Evolutionary conservation across 495 filamentous ascomycete species (phyloP), one percentile per base, ranked within the genome.

Genomic region (Hypomontagnella submonticulosa): DNA sequence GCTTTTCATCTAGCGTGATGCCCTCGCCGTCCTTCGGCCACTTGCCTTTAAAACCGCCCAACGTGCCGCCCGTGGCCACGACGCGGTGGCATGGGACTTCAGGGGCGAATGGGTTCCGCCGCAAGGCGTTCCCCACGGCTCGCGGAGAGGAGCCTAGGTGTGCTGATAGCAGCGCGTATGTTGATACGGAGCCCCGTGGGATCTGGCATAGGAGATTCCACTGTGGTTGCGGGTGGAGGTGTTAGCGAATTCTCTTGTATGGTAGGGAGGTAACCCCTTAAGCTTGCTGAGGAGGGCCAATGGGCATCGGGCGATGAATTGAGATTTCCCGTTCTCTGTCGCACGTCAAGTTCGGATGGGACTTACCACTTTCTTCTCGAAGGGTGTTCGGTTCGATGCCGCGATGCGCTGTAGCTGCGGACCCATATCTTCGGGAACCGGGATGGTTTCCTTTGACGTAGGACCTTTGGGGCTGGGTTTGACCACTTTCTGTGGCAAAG

Each of bases 101-200:
- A 0, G 89, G 89, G 36, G 89, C 89, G 64, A 85, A 91, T 0
- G 88, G 89, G 63, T 91, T 92, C 12, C 79, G 82, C 16, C 90
- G 83, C 71, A 91, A 84, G 0, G 91, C 92, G 58, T 88, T 90
- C 9, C 92, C 92, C 2, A 96, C 88, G 1, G 92, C 92, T 1
- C 92, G 82, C 20, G 92, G 88, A 8, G 89, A 92, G 3, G 89
- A 90, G 11, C 76, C 71, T 1, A 95, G 81, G 18, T 88, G 81
- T 19, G 82, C 78, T 0, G 91, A 84, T 30, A 96, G 76, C 1
- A 88, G 83, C 13, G 84, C 86, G 80, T 96, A 94, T 2, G 90
- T 90, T 9, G 87, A 88, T 72, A 92, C 87, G 51, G 78, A 79
- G 11, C 91, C 91, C 4, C 75, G 71, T 0, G 92, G 91, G 50